These are phyloP conservation scores for Mortierella sp. DNA, from an alignment of 371 early-diverging fungal species.

Conservation along the genomic window DNA sequence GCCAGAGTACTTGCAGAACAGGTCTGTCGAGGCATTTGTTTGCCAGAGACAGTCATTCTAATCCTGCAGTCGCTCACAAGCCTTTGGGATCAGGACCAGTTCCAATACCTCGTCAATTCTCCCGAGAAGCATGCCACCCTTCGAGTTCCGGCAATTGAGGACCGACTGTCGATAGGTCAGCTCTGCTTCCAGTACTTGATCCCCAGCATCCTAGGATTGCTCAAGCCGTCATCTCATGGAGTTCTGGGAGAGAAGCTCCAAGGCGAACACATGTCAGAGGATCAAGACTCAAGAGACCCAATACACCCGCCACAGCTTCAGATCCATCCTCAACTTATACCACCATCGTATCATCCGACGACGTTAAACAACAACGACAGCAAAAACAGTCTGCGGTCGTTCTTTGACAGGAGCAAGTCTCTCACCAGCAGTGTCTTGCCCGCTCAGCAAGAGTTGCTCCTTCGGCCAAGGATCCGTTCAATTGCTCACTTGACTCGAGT, in stretches of 20 bases:
- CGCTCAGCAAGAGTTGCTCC: conserved; percentile 15
- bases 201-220: conserved; percentile 26
- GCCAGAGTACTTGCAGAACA: conserved; percentile 46
- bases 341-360: background rate
- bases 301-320: background rate
- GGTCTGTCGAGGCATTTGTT: conserved; percentile 40
- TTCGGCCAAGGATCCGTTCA: conserved; percentile 17
- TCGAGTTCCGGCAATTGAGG: conserved; percentile 9
- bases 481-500: conserved; percentile 30
- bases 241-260: background rate
- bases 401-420: background rate
- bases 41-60: conserved; percentile 40
- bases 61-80: conserved; percentile 40
- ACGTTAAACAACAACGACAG: background rate
- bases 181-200: conserved; percentile 43
- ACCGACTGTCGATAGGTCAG: conserved; percentile 32
- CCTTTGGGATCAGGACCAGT: conserved; percentile 34
- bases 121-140: conserved; percentile 13
- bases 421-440: conserved; percentile 23
- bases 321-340: background rate
- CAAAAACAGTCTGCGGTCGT: background rate
- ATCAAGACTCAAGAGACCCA: background rate
- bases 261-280: background rate
- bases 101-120: conserved; percentile 28
- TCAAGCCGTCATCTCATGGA: background rate